Evolutionary conservation across 2,329 filamentous ascomycete species (phyloP), one percentile per base, ranked within the genome.

Genomic region (Geosmithia flava): DNA sequence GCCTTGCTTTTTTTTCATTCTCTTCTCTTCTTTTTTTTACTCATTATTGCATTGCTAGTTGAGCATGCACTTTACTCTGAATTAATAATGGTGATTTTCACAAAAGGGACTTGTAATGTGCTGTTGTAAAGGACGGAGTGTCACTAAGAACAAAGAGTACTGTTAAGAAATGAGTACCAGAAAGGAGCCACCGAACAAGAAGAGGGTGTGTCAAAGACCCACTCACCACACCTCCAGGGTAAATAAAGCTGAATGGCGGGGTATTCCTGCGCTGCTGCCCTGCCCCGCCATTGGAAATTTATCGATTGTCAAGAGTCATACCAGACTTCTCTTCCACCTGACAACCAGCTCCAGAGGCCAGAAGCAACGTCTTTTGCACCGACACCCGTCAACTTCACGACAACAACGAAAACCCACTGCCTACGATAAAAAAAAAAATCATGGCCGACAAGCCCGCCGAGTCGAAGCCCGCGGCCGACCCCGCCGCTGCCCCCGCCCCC

Each of bases 371-470:
- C n/a, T n/a, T n/a, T n/a, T n/a, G n/a, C n/a, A n/a, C n/a, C n/a
- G n/a, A n/a, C n/a, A n/a, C n/a, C n/a, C n/a, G n/a, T n/a, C n/a
- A n/a, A n/a, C n/a, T n/a, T n/a, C n/a, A n/a, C n/a, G n/a, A n/a
- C n/a, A n/a, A 3, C 2, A 7, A 39, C 33, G 8, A 16, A 39
- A 8, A 8, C 8, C 33, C 33, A 16, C 33, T 16, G 33, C 33
- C 23, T 27, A 5, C 33, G 6, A 5, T 11, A 37, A 37, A 37
- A 37, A 16, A 16, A 16, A 37, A 37, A 16, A 41, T 33, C 30
- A 47, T 47, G 45, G 45, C 45, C 45, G 45, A 47, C 45, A 40
- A 40, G 19, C 45, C 45, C 16, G 39, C 30, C 17, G 45, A 47
- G 33, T 33, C 45, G 23, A 40, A 37, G 10, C 45, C 45, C 40